These are phyloP conservation scores for Fusarium bulbicola DNA, from an alignment of 2,329 filamentous ascomycete species.

Conservation along the genomic window DNA sequence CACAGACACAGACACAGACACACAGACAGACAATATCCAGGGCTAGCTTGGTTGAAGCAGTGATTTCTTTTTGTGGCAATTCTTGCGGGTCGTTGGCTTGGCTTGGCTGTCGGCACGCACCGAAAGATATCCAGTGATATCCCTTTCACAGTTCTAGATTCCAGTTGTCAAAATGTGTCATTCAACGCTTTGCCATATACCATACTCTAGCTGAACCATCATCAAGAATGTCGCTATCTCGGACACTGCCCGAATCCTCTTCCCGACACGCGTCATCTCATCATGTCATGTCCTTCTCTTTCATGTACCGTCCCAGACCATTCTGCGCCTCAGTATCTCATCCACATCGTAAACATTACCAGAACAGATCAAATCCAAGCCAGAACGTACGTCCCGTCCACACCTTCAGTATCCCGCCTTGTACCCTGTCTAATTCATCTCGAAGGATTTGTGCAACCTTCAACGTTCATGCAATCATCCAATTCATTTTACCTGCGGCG, in stretches of 20 bases:
- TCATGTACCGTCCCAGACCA: neutral
- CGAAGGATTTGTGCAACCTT: conserved; percentile 7
- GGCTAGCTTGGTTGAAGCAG: neutral
- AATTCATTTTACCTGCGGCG: neutral
- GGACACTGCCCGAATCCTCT: conserved; percentile 31
- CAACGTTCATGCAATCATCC: neutral
- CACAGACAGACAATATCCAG: neutral
- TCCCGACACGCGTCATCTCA: conserved; percentile 9
- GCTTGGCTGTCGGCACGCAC: conserved; percentile 1
- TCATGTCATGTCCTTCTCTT: conserved; percentile 2
- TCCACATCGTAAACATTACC: neutral
- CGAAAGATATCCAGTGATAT: conserved; percentile 1
- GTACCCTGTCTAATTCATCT: neutral
- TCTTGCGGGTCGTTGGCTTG: conserved; percentile 12
- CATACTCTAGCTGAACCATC: neutral
- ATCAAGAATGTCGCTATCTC: conserved; percentile 12
- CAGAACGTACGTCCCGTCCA: conserved; percentile 4
- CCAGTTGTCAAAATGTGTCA: conserved; percentile 1
- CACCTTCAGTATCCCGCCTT: conserved; percentile 3
- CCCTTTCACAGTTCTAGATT: neutral
- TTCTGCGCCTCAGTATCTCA: conserved; percentile 34
- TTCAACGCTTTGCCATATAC: conserved; percentile 3
- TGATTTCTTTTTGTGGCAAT: conserved; percentile 9
- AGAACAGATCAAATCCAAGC: conserved; percentile 3
- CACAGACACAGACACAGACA: neutral